Evolutionary conservation across 2,329 filamentous ascomycete species (phyloP), one percentile per base, ranked within the genome.

Genomic region (Beauveria sp.): DNA sequence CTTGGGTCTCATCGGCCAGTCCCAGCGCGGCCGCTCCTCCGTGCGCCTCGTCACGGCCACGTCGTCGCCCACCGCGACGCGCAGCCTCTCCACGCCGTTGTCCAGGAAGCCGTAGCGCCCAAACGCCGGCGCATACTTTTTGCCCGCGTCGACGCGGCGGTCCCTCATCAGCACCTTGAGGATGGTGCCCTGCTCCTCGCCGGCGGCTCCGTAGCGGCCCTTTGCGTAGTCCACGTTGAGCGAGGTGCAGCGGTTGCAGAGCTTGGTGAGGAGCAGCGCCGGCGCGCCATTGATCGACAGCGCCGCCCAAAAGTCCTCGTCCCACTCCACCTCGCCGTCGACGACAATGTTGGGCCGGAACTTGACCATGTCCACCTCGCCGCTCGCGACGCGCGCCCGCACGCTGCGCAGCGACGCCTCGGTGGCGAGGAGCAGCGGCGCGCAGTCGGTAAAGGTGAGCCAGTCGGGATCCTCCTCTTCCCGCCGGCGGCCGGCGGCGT

Each of bases 331-430:
- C 71, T 5, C 79, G 3, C 84, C 85, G 43, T 82, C 81, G 1
- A 91, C 73, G 1, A 92, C 84, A 52, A 92, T 82, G 69, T 91
- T 92, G 0, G 88, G 87, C 41, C 89, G 83, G 71, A 91, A 89
- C 67, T 88, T 88, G 44, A 80, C 81, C 70, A 89, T 83, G 58
- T 87, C 85, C 75, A 89, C 68, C 34, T 79, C 72, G 14, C 73
- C 76, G 0, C 74, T 74, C 0, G 79, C 74, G 6, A 91, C 72
- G 4, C 85, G 79, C 6, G 70, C 70, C 40, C 82, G 84, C 52
- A 96, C 82, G 66, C 90, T 80, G 22, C 79, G 73, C n/a, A 92
- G 80, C 1, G 89, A 94, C 2, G 84, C 81, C 63, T 86, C 80
- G 0, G 86, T 90, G 5, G 87, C 80, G 26, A 96, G 73, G 16